Conservation (phyloP, 768 basidiomycete species). For the Auricularia heimuer region DNA sequence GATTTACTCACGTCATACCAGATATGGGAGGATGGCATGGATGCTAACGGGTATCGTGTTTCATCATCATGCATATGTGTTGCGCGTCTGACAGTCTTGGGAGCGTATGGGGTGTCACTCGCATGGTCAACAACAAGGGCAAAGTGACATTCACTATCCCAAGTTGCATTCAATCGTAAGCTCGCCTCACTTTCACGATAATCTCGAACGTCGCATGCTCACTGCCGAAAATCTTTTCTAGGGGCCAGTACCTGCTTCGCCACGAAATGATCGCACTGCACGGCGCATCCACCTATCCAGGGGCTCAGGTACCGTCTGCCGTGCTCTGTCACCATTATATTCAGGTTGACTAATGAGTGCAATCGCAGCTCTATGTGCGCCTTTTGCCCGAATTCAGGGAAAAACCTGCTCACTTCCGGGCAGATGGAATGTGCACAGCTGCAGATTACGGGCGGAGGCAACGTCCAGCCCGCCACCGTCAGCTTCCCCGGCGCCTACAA, state of each 20-base stretch:
- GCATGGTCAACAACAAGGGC: conserved; percentile 38
- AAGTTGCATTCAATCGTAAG: conserved; percentile 27
- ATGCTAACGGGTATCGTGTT: neutral
- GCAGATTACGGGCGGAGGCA: conserved; percentile 26
- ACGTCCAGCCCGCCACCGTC: conserved; percentile 11
- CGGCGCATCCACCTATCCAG: conserved; percentile 36
- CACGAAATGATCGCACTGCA: conserved; percentile 40
- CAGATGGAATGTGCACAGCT: conserved; percentile 31
- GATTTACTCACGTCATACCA: neutral
- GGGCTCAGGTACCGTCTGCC: conserved; percentile 17
- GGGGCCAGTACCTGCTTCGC: conserved; percentile 39
- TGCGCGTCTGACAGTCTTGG: neutral
- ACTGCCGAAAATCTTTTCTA: neutral
- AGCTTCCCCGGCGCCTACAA: conserved; percentile 15
- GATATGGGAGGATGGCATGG: conserved; percentile 31
- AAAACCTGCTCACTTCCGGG: neutral
- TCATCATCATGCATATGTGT: no score
- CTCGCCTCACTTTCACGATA: neutral
- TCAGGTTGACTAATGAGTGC: neutral
- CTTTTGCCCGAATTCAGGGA: neutral
- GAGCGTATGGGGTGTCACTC: conserved; percentile 39
- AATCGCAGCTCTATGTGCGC: conserved; percentile 42
- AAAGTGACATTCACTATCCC: conserved; percentile 41
- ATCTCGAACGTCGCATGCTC: neutral
- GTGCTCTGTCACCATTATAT: neutral